These are phyloP conservation scores for Melaleuca alternifolia DNA, from an alignment of 345 rosid genomes.

Conservation along the genomic window DNA sequence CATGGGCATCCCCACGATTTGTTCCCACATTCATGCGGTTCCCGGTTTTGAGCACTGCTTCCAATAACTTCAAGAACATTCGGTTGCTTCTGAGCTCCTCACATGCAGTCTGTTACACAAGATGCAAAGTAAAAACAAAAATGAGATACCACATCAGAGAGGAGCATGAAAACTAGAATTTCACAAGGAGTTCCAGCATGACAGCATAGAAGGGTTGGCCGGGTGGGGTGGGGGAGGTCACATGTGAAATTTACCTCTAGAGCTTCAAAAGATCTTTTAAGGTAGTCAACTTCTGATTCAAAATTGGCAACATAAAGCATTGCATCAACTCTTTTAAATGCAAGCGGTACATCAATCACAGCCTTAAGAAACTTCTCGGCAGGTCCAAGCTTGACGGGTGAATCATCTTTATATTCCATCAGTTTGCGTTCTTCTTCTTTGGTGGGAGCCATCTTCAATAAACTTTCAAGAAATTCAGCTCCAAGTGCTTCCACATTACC, in stretches of 20 bases:
- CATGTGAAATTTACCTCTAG: slow-evolving; percentile 59
- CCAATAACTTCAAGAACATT: slow-evolving; percentile 89
- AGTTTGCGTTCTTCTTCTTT: slow-evolving; percentile 92
- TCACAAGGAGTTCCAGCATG: neutral
- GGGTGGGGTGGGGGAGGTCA: neutral
- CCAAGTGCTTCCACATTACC: slow-evolving; percentile 91
- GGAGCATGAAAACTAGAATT: neutral
- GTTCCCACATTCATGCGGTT: slow-evolving; percentile 99
- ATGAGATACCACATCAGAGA: neutral
- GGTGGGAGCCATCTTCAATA: slow-evolving; percentile 85
- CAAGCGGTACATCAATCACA: slow-evolving; percentile 88
- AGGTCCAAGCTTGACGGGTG: slow-evolving; percentile 72
- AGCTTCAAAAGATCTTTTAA: slow-evolving; percentile 70
- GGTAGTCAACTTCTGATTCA: slow-evolving; percentile 80
- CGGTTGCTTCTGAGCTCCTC: slow-evolving; percentile 83
- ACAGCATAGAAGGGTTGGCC: neutral
- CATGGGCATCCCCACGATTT: slow-evolving; percentile 95
- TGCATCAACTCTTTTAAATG: slow-evolving; percentile 74
- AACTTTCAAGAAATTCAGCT: slow-evolving; percentile 89
- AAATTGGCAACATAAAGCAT: slow-evolving; percentile 89
- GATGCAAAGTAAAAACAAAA: neutral
- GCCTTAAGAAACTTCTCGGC: slow-evolving; percentile 90
- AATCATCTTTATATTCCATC: slow-evolving; percentile 64
- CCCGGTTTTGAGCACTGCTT: slow-evolving; percentile 96
- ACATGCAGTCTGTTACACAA: slow-evolving; percentile 63